Base-by-base conservation (phyloP, 148 eudicot species). In the Vaccinium myrtillus region DNA sequence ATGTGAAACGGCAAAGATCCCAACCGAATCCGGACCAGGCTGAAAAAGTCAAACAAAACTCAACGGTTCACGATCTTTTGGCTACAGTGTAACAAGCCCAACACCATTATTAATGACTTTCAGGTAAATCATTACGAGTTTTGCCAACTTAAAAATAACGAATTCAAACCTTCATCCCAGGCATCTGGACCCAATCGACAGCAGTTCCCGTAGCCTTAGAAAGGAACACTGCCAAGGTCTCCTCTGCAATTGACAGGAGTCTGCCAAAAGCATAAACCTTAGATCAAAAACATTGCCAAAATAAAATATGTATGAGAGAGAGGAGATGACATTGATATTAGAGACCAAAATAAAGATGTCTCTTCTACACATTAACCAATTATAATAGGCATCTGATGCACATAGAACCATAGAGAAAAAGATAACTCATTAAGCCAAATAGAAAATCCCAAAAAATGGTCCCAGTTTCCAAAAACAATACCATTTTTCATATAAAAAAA, bases 21-120 rank as follows among this genome's bases (percentile, higher is more conserved):
- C 99, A 91, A 94, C 98, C 85, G 94, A 93, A 88, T 94, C 99
- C 95, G 99, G 99, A 96, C 99, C 99, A 96, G 99, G 99, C 99
- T 96, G 90, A 80, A 27, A 84, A 86, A 11, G 65, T 58, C 27
- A 16, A 27, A 69, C 51, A 73, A 74, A 75, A 76, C 32, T n/a
- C 27, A 83, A 15, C 11, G 27, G 32, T 73, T 88, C 32, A 87
- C 74, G 21, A 46, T 79, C 19, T 18, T 70, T 70, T 8, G 49
- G 80, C 50, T 39, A 27, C 43, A 74, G 30, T 8, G 81, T 58
- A 8, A 55, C 12, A 43, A 27, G 55, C 2, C 27, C 46, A 74
- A 48, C 70, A 6, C 46, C 78, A 16, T 16, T 25, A 54, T 15
- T 54, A 59, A 73, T 27, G 39, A 75, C 76, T 50, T 32, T 32